These are phyloP conservation scores for Inonotus obliquus DNA, from an alignment of 1,284 basidiomycete species.

Conservation along the genomic window DNA sequence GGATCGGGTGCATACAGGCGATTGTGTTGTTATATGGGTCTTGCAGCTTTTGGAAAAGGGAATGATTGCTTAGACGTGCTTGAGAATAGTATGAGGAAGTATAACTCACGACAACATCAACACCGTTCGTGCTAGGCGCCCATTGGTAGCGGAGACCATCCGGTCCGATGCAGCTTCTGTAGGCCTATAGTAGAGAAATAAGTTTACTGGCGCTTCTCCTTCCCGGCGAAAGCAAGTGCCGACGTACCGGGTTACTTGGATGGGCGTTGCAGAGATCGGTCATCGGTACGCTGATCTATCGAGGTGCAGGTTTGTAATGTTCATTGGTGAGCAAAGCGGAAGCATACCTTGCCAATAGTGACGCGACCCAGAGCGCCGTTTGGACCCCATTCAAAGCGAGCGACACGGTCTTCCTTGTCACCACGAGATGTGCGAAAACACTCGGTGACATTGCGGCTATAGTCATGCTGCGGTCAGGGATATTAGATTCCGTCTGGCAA, in stretches of 20 bases:
- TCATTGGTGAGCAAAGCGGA: conserved; percentile 19
- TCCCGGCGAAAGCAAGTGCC: background rate
- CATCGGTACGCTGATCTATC: conserved; percentile 71
- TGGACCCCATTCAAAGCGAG: conserved; percentile 78
- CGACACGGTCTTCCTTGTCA: conserved; percentile 78
- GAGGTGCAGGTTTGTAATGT: background rate
- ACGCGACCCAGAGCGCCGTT: conserved; percentile 77
- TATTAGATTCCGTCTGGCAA: conserved; percentile 22
- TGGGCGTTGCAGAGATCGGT: conserved; percentile 69
- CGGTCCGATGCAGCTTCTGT: conserved; percentile 69
- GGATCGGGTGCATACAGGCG: conserved; percentile 71
- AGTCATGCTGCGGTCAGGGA: conserved; percentile 48
- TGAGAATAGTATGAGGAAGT: conserved; percentile 23
- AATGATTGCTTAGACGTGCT: conserved; percentile 9
- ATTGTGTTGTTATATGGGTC: conserved; percentile 64
- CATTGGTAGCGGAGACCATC: conserved; percentile 76
- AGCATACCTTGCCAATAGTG: conserved; percentile 68
- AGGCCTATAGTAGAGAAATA: conserved; percentile 40
- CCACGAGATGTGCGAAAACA: conserved; percentile 71
- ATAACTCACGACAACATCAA: conserved; percentile 58
- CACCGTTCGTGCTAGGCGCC: conserved; percentile 53
- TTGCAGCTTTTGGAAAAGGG: conserved; percentile 47
- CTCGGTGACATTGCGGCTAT: conserved; percentile 60
- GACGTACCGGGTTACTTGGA: conserved; percentile 49
- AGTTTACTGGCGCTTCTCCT: conserved; percentile 13